Evolutionary conservation across 306 rosid species (phyloP).

Genomic region (Acacia acuminata): DNA sequence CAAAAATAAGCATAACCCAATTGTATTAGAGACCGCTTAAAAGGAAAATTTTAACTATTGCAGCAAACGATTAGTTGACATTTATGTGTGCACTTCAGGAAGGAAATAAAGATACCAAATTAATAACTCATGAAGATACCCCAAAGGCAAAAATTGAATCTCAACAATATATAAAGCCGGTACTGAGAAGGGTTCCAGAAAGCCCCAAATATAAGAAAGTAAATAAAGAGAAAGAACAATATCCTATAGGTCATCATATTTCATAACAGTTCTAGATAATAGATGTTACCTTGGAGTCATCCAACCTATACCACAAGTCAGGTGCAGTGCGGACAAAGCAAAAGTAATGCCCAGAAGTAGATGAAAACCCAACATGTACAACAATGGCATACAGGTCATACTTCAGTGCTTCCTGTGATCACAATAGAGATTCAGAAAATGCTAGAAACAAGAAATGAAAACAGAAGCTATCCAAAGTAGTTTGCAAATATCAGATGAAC

Average conservation of each 20-base stretch:
- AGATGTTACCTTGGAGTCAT: conserved; percentile 76
- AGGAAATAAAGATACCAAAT: neutral
- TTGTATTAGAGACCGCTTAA: neutral
- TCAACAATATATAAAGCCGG: neutral
- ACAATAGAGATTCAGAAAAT: conserved; percentile 24
- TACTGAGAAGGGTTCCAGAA: neutral
- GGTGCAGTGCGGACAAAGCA: conserved; percentile 80
- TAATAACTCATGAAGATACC: neutral
- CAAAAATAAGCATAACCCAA: conserved; percentile 12
- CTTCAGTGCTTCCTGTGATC: conserved; percentile 56
- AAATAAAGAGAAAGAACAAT: neutral
- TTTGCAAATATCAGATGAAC: neutral
- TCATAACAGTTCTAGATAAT: conserved; percentile 7
- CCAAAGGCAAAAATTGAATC: neutral
- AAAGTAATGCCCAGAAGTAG: conserved; percentile 83
- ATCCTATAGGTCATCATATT: neutral
- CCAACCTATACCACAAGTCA: conserved; percentile 75
- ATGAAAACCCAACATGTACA: conserved; percentile 70
- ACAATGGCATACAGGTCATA: conserved; percentile 86
- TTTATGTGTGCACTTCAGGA: neutral
- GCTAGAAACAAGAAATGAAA: conserved; percentile 2
- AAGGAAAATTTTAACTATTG: neutral
- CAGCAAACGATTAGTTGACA: neutral
- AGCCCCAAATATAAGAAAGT: neutral
- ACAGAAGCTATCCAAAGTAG: neutral